Base-by-base conservation (phyloP, 1,284 basidiomycete genomes). In the Ceratobasidium sp. region DNA sequence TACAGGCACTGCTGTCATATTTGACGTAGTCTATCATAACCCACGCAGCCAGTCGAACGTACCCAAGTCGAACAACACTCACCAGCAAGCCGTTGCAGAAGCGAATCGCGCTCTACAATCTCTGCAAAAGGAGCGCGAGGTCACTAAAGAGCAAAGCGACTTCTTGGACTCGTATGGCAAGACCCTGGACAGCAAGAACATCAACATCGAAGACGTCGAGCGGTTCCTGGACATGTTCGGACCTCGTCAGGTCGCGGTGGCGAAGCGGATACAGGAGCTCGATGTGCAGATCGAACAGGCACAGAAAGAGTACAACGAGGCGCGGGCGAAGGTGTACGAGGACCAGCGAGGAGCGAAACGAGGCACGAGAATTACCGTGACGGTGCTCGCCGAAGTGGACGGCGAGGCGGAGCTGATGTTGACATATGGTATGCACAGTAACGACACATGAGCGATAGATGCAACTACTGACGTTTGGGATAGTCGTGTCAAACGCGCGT, bases 1-100 rank as follows among this genome's bases (percentile, higher is more conserved):
- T 4, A 33, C 81, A 33, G 82, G 82, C 9, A 77, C 79, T 55
- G 81, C 81, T 5, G 51, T 79, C 53, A 81, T 83, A 15, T 82
- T 81, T 64, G 82, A 82, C 49, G 82, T 82, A 20, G 78, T 82
- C 28, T 82, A 81, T 79, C 71, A 75, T 78, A 53, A 51, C 70
- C 71, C 77, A 15, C 61, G 53, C 13, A 6, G 28, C 49, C 28
- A 70, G 18, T 20, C 61, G 68, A 7, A 15, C 4, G 18, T 28
- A 49, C 42, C 58, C 26, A 23, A 68, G 51, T 39, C 58, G 64
- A 26, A 42, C 53, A 10, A 20, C 60, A 10, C 58, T 46, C 4
- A 28, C 40, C 7, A 70, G 23, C 77, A 80, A 44, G 58, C 61
- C 9, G 67, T 82, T 23, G 61, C 69, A 20, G 80, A 69, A 9